phyloP scores from a whole-genome alignment of 495 filamentous ascomycete species.

The Pyrenula aspistea region DNA sequence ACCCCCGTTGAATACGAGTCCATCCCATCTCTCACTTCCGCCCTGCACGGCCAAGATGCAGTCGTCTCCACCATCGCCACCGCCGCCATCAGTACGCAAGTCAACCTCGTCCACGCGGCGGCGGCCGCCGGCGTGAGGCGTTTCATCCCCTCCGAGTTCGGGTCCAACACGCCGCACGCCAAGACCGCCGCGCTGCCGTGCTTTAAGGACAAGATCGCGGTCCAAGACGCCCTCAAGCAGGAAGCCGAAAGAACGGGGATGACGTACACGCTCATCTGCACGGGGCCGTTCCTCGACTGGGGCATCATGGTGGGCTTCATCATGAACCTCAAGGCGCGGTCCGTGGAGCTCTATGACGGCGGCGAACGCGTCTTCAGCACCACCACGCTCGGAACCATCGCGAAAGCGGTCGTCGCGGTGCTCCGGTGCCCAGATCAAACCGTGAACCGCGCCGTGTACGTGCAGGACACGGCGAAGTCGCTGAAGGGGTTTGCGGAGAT shows the following conservation, averaged over 20 bases:
- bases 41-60: slow-evolving; percentile 25
- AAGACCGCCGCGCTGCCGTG: slow-evolving; percentile 22
- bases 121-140: slow-evolving; percentile 45
- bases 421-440: slow-evolving; percentile 40
- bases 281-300: slow-evolving; percentile 41
- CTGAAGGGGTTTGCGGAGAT: slow-evolving; percentile 40
- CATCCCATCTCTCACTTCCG: slow-evolving; percentile 29
- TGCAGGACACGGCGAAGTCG: slow-evolving; percentile 36
- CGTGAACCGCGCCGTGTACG: slow-evolving; percentile 35
- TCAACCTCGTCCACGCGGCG: slow-evolving; percentile 45
- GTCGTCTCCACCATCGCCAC: slow-evolving; percentile 23
- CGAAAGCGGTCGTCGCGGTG: slow-evolving; percentile 32
- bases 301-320: slow-evolving; percentile 24
- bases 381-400: slow-evolving; percentile 34
- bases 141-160: slow-evolving; percentile 56
- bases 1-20: slow-evolving; percentile 44
- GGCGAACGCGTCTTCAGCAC: slow-evolving; percentile 36
- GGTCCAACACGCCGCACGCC: slow-evolving; percentile 33
- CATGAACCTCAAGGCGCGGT: slow-evolving; percentile 30
- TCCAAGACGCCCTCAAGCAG: slow-evolving; percentile 35
- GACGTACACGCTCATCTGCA: slow-evolving; percentile 38
- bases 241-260: slow-evolving; percentile 24
- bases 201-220: slow-evolving; percentile 32
- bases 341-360: slow-evolving; percentile 35
- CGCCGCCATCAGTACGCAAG: slow-evolving; percentile 24